Evolutionary conservation across 805 yeast species (phyloP), one percentile per base, ranked within the genome.

Genomic region (Wickerhamomyces rabaulensis): DNA sequence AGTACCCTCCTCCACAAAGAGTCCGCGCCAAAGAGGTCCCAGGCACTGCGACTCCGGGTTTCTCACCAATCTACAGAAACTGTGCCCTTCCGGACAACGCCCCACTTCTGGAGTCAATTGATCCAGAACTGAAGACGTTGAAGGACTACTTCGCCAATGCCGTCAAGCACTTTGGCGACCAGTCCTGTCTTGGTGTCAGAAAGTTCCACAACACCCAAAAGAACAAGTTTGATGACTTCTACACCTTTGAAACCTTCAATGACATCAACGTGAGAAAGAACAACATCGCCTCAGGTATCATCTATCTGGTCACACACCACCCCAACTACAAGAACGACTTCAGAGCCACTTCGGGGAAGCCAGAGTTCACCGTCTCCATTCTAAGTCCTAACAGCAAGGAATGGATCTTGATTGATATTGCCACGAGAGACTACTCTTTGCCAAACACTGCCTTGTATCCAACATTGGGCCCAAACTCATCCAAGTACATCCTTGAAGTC

Each of bases 381-480:
- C 76, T 71, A 54, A 67, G 79, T 36, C 60, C 66, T 21, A 79
- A 79, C 56, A 63, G 81, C 44, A 58, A 69, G 6, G 83, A 80
- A 58, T 81, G 87, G 87, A 66, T 69, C n/a, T 56, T 80, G 22
- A 57, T 80, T 16, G 84, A 80, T 60, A 57, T 79, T 54, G 84
- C 86, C 0, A 73, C 80, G 51, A 62, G 64, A 25, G 68, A 74
- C n/a, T 78, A 73, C 65, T 70, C 67, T 66, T 73, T 62, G 42
- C 61, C 71, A 12, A 61, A 67, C 41, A 74, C 74, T 2, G 67
- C 74, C 4, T 50, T 73, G 31, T 73, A 73, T 53, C 76, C 72
- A 51, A 71, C 76, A 7, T 53, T 73, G 44, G 78, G 78, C 15
- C 73, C 79, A 9, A 70, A 64, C 36, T 69, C 85, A 7, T 69